Evolutionary conservation across 345 rosid genomes (phyloP), one percentile per base, ranked within the genome.

Genomic region (Microthlaspi erraticum): DNA sequence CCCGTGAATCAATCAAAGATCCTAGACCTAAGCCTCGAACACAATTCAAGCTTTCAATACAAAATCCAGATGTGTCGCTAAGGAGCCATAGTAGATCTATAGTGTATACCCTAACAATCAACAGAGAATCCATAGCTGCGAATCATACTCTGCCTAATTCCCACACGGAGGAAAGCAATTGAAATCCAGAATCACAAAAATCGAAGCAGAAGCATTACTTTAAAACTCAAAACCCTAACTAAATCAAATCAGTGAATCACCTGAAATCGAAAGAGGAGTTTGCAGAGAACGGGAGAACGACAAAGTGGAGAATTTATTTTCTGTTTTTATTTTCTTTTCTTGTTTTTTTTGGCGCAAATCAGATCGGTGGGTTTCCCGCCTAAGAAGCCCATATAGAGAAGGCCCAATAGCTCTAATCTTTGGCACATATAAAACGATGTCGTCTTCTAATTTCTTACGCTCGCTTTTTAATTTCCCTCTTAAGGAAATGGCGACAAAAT

Each of bases 201-300:
- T 20, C 10, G 48, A 59, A 46, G 44, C 51, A 46, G 65, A 73
- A 48, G 9, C 62, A 57, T 58, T 60, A 63, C 14, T 18, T 18
- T 5, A 31, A 44, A 68, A 31, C 19, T 64, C 48, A n/a, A 62
- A 69, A 63, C 78, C 74, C 74, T 74, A 74, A 74, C 56, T 38
- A 17, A 74, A 53, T 59, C 48, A 69, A 26, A 26, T 26, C 29
- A 26, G 29, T 26, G 29, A 26, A 55, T 69, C 66, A 76, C 79
- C 79, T 76, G 79, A 68, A 76, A 70, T 76, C 71, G 70, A 49
- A 32, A 64, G 71, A 56, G 6, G 61, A 68, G 7, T 4, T 64
- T 31, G 66, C 78, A 16, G 71, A 16, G 71, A 63, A 56, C 60
- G 53, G 38, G 34, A 75, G 59, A 75, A 19, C n/a, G 56, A 42